Evolutionary conservation across 192 early-diverging fungal genomes (phyloP).

Genomic region (Backusella luteola): DNA sequence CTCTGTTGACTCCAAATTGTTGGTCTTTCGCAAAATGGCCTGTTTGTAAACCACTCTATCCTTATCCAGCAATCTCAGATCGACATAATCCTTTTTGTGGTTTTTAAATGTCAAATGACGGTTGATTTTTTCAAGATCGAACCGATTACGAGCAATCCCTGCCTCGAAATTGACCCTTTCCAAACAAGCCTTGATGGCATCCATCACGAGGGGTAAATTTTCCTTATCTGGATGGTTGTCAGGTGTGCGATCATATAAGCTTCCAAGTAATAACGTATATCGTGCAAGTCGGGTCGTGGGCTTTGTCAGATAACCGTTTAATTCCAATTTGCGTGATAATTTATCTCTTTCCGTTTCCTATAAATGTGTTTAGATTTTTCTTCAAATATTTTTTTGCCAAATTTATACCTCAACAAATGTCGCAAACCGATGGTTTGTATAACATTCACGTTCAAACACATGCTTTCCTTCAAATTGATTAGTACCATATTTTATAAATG

Average conservation of each 20-base stretch:
- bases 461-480: slow-evolving; percentile 80
- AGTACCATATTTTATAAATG: slow-evolving; percentile 83
- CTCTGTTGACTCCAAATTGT: slow-evolving; percentile 1
- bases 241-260: slow-evolving; percentile 76
- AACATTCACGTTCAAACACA: slow-evolving; percentile 77
- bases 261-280: slow-evolving; percentile 81
- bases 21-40: background rate
- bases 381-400: background rate
- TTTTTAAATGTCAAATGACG: slow-evolving; percentile 38
- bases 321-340: slow-evolving; percentile 75
- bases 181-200: slow-evolving; percentile 69
- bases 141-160: slow-evolving; percentile 82
- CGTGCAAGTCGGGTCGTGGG: slow-evolving; percentile 83
- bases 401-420: slow-evolving; percentile 69
- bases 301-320: slow-evolving; percentile 83
- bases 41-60: slow-evolving; percentile 8
- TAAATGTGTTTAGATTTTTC: background rate
- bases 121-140: slow-evolving; percentile 77
- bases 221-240: slow-evolving; percentile 74
- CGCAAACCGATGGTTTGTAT: slow-evolving; percentile 59
- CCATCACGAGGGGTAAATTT: slow-evolving; percentile 65
- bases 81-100: slow-evolving; percentile 16
- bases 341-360: slow-evolving; percentile 73
- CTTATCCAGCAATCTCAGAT: slow-evolving; percentile 6
- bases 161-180: slow-evolving; percentile 79